phyloP scores from a whole-genome alignment of 352 stramenopile species.

The Pythium myriotylum region DNA sequence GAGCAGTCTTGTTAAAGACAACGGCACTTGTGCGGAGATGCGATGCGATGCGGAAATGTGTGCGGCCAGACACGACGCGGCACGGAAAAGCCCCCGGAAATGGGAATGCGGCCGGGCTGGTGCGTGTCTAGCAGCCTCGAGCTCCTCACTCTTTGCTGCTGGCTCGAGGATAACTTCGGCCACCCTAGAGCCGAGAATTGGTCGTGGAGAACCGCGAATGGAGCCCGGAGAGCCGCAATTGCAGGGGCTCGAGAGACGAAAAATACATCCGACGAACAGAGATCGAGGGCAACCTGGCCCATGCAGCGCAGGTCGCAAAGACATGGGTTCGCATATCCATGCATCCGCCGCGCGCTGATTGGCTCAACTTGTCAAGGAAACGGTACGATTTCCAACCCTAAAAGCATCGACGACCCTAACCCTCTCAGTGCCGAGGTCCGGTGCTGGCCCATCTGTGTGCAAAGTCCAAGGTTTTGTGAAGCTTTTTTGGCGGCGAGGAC shows the following conservation, averaged over 20 bases:
- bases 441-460: too few relatives aligned
- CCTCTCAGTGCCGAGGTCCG: background rate
- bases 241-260: background rate
- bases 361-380: slow-evolving; percentile 33
- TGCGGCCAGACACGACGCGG: background rate
- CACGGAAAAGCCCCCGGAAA: slow-evolving; percentile 1
- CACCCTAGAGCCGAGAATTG: background rate
- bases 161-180: slow-evolving; percentile 7
- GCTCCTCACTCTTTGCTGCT: slow-evolving; percentile 18
- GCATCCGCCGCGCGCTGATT: slow-evolving; percentile 19
- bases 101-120: background rate
- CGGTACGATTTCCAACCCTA: slow-evolving; percentile 9
- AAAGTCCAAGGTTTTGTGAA: background rate
- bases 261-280: background rate
- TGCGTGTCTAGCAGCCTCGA: slow-evolving; percentile 23
- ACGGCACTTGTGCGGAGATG: slow-evolving; percentile 8
- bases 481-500: slow-evolving; percentile 12
- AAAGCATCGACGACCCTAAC: slow-evolving; percentile 16
- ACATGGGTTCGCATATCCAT: slow-evolving; percentile 33
- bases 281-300: background rate
- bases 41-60: slow-evolving; percentile 22
- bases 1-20: slow-evolving; percentile 30
- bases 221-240: background rate
- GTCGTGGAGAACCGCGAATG: background rate
- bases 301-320: slow-evolving; percentile 22